phyloP scores from a whole-genome alignment of 163 green algal genomes.

The Chlamydomonas reinhardtii region DNA sequence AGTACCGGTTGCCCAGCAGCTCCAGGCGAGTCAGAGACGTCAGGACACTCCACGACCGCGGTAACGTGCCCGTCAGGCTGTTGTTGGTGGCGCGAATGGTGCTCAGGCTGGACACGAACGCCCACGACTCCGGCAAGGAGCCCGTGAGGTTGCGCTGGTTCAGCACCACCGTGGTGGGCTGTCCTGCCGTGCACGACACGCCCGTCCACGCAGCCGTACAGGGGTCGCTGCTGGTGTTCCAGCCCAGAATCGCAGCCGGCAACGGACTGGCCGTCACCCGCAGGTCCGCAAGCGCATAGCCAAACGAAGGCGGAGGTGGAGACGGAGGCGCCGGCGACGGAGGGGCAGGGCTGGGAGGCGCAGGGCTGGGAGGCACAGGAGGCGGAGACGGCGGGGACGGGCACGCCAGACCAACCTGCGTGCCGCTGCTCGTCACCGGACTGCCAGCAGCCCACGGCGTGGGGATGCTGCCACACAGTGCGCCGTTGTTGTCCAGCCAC shows the following conservation, averaged over 20 bases:
- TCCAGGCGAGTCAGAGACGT: background rate
- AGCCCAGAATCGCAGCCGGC: background rate
- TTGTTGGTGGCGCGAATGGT: background rate
- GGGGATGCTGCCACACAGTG: background rate
- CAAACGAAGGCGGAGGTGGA: background rate
- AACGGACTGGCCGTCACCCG: background rate
- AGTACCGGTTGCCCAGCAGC: background rate
- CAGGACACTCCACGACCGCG: background rate
- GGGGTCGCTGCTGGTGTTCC: background rate
- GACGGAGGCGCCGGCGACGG: background rate
- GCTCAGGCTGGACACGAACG: constrained; percentile 6
- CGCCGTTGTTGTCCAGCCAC: background rate
- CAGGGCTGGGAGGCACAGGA: background rate
- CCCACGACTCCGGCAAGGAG: background rate
- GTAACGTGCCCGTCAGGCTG: background rate
- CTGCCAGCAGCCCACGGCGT: background rate
- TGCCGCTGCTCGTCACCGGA: background rate
- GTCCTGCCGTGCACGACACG: background rate
- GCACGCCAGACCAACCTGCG: too few species aligned
- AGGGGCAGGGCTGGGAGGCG: background rate
- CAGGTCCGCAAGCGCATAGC: background rate
- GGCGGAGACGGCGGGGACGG: background rate
- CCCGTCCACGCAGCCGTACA: background rate
- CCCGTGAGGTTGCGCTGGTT: background rate
- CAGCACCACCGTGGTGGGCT: background rate